Evolutionary conservation across 2,329 filamentous ascomycete species (phyloP), one percentile per base, ranked within the genome.

Genomic region (Colletotrichum musicola): DNA sequence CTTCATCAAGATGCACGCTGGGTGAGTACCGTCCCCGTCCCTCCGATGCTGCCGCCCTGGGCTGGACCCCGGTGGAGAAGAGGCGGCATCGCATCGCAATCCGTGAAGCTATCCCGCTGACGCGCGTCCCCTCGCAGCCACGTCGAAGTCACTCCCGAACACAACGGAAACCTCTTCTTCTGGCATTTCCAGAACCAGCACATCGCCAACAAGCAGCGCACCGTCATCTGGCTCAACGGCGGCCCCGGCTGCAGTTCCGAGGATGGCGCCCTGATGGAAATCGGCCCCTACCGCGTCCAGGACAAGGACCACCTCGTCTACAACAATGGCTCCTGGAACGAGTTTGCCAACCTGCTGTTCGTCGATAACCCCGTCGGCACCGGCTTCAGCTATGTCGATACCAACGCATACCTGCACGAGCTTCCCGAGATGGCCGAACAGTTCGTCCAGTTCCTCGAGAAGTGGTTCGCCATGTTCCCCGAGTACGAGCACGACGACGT

Each of bases 121-220:
- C 73, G 68, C 70, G 63, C 70, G 51, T 73, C 62, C 51, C 71
- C 65, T 64, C 74, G 55, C 77, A 97, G 94, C 62, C 96, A 99
- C 83, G 92, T 99, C 79, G 95, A 98, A 81, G 87, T 99, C 75
- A 92, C 90, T 40, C 88, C 92, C 20, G 90, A 94, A 73, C 88
- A 92, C 78, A 94, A 98, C 78, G 95, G 94, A 74, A 97, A 98
- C 80, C 83, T 99, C 18, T 99, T 98, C 85, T 99, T 99, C 85
- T 99, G 96, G 96, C 93, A 98, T 77, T 98, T 93, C 78, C 90
- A 97, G 78, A 98, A 98, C 78, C 89, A 93, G 73, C 96, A 99
- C 79, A 97, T 99, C 73, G 95, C 94, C 65, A 93, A 98, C 78
- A 89, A 88, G 74, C 93, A 96, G 79, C 89, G 96, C 66, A 97